Evolutionary conservation across 495 filamentous ascomycete species (phyloP), one percentile per base, ranked within the genome.

Genomic region (Acidiella bohemica): DNA sequence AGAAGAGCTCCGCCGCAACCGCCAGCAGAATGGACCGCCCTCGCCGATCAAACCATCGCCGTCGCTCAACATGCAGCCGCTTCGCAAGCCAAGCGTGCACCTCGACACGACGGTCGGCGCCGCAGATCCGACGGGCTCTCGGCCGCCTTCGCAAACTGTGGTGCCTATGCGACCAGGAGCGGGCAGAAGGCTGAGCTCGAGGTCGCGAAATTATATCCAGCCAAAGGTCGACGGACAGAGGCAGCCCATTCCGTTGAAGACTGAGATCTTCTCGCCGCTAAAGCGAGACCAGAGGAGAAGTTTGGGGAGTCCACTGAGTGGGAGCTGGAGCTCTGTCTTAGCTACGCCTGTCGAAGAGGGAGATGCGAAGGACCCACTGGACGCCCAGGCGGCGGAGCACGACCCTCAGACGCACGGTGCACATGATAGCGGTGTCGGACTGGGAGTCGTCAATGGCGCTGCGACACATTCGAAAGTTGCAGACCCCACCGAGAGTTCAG

Each of bases 201-300:
- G 36, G 21, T 41, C 36, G 4, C 17, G 35, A 27, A 17, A 26
- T 13, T 51, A 47, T 20, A 5, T 33, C 5, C 20, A 31, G 25
- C 48, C 48, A 14, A 51, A 47, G 18, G 43, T 47, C 7, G 35
- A 33, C 12, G 16, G 34, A 3, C 43, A 46, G 20, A 18, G 35
- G 12, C 13, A 40, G 26, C 38, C 23, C 13, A 43, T 51, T 4
- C 42, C 42, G 17, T 23, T 51, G 16, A 51, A 51, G 18, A 14
- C 31, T 5, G 48, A 47, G 20, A 19, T 51, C 17, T 51, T 51
- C 29, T 51, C 48, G n/a, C 48, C 48, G n/a, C 22, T 51, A 20
- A 47, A 51, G 39, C 20, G 11, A 9, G 30, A 23, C 3, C 10
- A 33, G 23, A 38, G 14, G 31, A 43, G 40, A 27, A 25, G 37